Conservation (phyloP, 352 stramenopile genomes). For the Pythium phragmiticola region DNA sequence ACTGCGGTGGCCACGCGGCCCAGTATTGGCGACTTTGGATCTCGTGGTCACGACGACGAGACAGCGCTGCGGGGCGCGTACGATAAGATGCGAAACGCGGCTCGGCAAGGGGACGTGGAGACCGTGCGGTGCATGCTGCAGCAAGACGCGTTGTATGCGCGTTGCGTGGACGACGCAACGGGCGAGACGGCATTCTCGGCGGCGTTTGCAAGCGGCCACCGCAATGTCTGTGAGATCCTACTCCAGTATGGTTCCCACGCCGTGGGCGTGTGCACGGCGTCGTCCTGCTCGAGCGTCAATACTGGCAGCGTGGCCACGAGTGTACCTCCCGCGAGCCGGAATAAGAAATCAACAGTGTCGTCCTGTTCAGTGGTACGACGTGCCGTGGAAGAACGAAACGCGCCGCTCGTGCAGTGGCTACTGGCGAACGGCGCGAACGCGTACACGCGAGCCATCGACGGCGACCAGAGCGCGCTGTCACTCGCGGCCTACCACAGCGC, state of each 20-base stretch:
- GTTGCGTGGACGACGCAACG: conserved; percentile 1
- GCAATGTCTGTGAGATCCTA: conserved; percentile 6
- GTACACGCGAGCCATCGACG: neutral
- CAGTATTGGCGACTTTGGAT: neutral
- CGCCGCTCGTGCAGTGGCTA: conserved; percentile 9
- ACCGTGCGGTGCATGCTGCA: neutral
- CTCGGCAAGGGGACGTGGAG: neutral
- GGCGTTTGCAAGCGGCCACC: conserved; percentile 9
- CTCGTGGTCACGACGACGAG: neutral
- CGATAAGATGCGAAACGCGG: neutral
- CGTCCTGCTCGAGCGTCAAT: neutral
- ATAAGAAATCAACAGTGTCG: too few species aligned
- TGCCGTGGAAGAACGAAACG: conserved; percentile 7
- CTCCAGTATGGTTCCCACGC: neutral
- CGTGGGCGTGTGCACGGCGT: neutral
- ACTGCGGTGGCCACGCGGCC: neutral
- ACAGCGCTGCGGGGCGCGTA: neutral
- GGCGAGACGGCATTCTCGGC: conserved; percentile 17
- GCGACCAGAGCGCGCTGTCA: neutral
- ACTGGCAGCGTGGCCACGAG: neutral
- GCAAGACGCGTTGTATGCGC: neutral
- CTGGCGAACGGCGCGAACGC: conserved; percentile 6
- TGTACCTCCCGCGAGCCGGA: too few species aligned
- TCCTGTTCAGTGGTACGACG: conserved; percentile 1
- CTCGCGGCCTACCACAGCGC: conserved; percentile 8